Evolutionary conservation across 2,329 filamentous ascomycete genomes (phyloP).

Genomic region (Kalaharituber pfeilii): DNA sequence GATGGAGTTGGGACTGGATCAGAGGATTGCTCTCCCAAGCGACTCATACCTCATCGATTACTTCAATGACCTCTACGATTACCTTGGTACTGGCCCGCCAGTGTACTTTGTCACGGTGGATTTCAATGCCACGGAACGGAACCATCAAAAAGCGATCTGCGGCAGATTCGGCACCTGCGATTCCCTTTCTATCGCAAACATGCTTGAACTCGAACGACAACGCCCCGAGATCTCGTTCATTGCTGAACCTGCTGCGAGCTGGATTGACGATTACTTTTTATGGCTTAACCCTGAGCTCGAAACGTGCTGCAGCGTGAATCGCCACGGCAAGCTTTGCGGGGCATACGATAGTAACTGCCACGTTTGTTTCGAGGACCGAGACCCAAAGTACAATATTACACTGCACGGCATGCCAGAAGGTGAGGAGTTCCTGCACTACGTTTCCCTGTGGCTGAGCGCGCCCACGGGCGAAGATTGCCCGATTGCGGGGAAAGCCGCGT

Average conservation of each 20-base stretch:
- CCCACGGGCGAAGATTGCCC: constrained; percentile 74
- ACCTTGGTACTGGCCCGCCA: constrained; percentile 78
- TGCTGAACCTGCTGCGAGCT: constrained; percentile 72
- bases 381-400: constrained; percentile 76
- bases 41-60: constrained; percentile 91
- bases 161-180: constrained; percentile 82
- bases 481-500: constrained; percentile 72
- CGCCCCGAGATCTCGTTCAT: constrained; percentile 76
- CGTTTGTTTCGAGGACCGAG: constrained; percentile 60
- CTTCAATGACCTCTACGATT: constrained; percentile 88
- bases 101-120: constrained; percentile 87
- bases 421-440: constrained; percentile 74
- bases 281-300: constrained; percentile 86
- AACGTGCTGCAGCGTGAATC: constrained; percentile 43
- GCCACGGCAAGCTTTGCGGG: constrained; percentile 16
- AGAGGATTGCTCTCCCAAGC: constrained; percentile 81
- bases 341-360: constrained; percentile 38
- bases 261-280: constrained; percentile 90
- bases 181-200: constrained; percentile 64
- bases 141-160: constrained; percentile 71
- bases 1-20: constrained; percentile 69
- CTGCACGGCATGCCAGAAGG: constrained; percentile 84
- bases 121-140: constrained; percentile 58
- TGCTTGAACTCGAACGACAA: constrained; percentile 87
- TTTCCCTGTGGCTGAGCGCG: constrained; percentile 62